Evolutionary conservation across 179 eudicot species (phyloP).

Genomic region (Patellifolia procumbens): DNA sequence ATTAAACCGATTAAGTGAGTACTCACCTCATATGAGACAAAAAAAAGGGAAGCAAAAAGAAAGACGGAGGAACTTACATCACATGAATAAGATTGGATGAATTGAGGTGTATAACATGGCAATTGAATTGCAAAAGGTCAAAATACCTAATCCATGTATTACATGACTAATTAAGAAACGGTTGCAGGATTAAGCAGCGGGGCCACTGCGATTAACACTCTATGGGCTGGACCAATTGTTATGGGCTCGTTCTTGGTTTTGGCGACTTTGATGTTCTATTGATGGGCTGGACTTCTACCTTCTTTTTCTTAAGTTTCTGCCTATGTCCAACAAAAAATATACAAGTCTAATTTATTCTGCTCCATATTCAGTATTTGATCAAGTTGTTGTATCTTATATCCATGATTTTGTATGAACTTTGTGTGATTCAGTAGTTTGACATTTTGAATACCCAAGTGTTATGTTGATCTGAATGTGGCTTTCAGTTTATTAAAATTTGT

Average conservation of each 20-base stretch:
- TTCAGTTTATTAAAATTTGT: no score
- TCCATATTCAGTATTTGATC: neutral
- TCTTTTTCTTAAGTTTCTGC: neutral
- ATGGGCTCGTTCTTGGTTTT: conserved; percentile 13
- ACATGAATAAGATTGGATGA: no score
- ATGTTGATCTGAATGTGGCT: no score
- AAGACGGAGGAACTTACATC: no score
- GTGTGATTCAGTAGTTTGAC: neutral
- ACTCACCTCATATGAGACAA: no score
- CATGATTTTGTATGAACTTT: neutral
- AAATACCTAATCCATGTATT: no score
- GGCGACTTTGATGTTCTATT: conserved; percentile 16
- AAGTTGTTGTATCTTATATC: neutral
- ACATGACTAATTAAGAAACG: neutral
- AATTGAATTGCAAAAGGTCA: no score
- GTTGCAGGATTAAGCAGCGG: conserved; percentile 5
- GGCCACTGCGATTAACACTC: conserved; percentile 1
- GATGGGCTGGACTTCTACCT: neutral
- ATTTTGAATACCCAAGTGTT: no score
- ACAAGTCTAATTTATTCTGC: no score
- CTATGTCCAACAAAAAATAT: neutral
- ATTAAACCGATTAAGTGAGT: no score
- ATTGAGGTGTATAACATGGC: no score
- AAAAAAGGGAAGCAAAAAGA: no score
- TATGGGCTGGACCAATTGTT: conserved; percentile 13